Evolutionary conservation across 2,329 filamentous ascomycete genomes (phyloP).

Genomic region (Talaromyces amestolkiae): DNA sequence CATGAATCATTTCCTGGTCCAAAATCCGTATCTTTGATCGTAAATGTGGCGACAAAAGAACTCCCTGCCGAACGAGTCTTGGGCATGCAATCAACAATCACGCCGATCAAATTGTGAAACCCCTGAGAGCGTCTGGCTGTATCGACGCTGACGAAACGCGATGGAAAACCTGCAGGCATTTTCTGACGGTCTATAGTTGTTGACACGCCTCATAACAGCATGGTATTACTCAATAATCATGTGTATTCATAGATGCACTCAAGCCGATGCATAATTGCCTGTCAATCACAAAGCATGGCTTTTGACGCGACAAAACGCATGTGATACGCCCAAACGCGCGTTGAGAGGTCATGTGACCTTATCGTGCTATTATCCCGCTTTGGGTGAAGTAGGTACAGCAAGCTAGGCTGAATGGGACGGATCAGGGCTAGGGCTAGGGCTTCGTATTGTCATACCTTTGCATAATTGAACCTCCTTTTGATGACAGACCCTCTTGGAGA

Average conservation of each 20-base stretch:
- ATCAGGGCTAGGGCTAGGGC: background rate
- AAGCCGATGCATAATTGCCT: no score
- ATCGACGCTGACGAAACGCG: constrained; percentile 48
- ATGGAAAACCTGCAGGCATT: constrained; percentile 34
- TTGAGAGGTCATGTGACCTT: constrained; percentile 1
- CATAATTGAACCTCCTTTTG: background rate
- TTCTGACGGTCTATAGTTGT: background rate
- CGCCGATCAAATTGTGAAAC: constrained; percentile 62
- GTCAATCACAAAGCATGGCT: background rate
- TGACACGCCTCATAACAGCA: background rate
- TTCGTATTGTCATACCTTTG: background rate
- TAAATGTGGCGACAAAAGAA: constrained; percentile 63
- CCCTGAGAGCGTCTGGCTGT: constrained; percentile 39
- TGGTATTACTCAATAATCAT: background rate
- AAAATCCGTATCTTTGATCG: constrained; percentile 58
- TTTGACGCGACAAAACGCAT: background rate
- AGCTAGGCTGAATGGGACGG: background rate
- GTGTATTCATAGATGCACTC: background rate
- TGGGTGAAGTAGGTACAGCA: background rate
- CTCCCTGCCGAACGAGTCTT: constrained; percentile 52
- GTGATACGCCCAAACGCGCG: background rate
- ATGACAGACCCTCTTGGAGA: no score
- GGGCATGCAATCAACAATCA: constrained; percentile 64
- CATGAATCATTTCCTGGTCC: constrained; percentile 35
- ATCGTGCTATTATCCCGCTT: background rate